Conservation (phyloP, 495 filamentous ascomycete genomes). For the Penicillium soppii region DNA sequence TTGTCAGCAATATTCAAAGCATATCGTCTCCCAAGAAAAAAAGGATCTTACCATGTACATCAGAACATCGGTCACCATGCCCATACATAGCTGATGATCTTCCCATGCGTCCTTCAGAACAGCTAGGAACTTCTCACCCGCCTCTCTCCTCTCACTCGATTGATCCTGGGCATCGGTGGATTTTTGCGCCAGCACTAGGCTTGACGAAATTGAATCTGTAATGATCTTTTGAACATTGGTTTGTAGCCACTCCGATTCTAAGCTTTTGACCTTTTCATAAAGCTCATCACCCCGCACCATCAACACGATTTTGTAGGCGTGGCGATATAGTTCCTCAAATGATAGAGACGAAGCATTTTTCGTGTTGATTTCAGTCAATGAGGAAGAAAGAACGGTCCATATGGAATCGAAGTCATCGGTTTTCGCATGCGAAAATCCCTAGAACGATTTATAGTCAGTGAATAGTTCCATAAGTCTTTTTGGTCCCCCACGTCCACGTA, state of each 20-base stretch:
- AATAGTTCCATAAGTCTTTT: neutral
- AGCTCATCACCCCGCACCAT: conserved; percentile 82
- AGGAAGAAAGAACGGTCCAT: conserved; percentile 72
- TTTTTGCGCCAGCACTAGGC: conserved; percentile 47
- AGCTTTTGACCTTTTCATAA: conserved; percentile 72
- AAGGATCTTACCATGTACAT: conserved; percentile 83
- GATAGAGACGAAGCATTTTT: conserved; percentile 89
- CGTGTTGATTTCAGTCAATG: conserved; percentile 82
- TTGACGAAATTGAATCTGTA: conserved; percentile 57
- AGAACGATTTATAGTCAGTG: conserved; percentile 17
- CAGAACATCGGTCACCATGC: conserved; percentile 94
- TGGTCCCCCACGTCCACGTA: conserved; percentile 30
- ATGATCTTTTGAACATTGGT: conserved; percentile 65
- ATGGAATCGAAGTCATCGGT: conserved; percentile 75
- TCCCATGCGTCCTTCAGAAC: conserved; percentile 77
- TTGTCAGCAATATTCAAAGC: conserved; percentile 2
- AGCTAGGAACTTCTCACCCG: conserved; percentile 80
- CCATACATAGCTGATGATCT: conserved; percentile 89
- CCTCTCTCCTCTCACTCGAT: conserved; percentile 71
- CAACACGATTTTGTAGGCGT: conserved; percentile 93
- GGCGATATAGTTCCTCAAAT: conserved; percentile 94
- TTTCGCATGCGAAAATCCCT: conserved; percentile 56
- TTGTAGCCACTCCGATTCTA: conserved; percentile 79
- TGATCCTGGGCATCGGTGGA: conserved; percentile 49
- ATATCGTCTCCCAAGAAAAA: neutral